These are phyloP conservation scores for Trametes maxima DNA, from an alignment of 768 basidiomycete genomes.

Conservation along the genomic window DNA sequence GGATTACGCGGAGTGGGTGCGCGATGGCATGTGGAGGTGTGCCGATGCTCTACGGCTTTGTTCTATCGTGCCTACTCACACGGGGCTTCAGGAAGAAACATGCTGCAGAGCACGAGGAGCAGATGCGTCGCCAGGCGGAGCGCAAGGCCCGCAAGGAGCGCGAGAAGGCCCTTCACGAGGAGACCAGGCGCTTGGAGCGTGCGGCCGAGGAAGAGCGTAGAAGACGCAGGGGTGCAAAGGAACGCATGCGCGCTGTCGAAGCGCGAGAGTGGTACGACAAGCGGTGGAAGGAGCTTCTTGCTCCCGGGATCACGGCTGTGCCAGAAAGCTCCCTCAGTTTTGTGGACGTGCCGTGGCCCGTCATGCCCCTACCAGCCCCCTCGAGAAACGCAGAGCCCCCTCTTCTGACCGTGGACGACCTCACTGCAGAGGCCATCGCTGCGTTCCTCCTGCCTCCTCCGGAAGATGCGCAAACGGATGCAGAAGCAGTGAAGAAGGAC, in stretches of 20 bases:
- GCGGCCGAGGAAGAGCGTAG: constrained; percentile 55
- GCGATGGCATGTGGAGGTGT: constrained; percentile 83
- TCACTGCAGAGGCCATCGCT: constrained; percentile 58
- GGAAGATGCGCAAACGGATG: neutral
- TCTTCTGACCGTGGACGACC: constrained; percentile 41
- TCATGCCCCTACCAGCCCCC: constrained; percentile 30
- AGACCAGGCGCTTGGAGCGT: constrained; percentile 54
- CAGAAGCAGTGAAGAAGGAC: constrained; percentile 44
- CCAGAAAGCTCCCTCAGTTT: constrained; percentile 43
- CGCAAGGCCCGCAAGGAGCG: constrained; percentile 54
- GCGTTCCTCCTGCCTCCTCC: constrained; percentile 53
- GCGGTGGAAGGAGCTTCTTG: constrained; percentile 57
- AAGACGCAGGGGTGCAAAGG: constrained; percentile 50
- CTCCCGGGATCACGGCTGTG: constrained; percentile 27
- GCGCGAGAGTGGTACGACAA: constrained; percentile 57
- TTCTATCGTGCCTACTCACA: neutral
- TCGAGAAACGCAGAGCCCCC: neutral
- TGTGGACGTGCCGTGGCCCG: constrained; percentile 75
- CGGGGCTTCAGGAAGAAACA: constrained; percentile 58
- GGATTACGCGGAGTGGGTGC: constrained; percentile 86
- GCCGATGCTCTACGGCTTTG: constrained; percentile 25
- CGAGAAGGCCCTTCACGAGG: constrained; percentile 54
- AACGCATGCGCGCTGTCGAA: constrained; percentile 44
- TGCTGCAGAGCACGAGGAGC: constrained; percentile 65
- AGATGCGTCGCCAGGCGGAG: constrained; percentile 55